Conservation (phyloP, 176 grass and related monocot species). For the Bromus sterilis region DNA sequence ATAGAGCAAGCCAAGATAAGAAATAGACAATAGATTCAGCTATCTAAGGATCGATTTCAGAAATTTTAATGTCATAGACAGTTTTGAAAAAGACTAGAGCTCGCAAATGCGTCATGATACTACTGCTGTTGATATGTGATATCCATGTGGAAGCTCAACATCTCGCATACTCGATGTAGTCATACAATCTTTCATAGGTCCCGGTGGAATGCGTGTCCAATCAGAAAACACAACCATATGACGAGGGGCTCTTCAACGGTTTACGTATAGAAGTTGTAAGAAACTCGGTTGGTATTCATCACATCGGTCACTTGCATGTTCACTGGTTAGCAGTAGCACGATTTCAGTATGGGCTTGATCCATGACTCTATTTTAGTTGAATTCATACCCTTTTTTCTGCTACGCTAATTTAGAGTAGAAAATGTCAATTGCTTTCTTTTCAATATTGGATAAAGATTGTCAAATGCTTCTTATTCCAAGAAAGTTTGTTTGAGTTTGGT, state of each 20-base stretch:
- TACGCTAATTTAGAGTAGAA: background rate
- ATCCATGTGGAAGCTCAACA: background rate
- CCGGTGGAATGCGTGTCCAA: too few relatives aligned
- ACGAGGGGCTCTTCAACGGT: too few relatives aligned
- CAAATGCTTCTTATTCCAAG: background rate
- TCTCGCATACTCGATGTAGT: background rate
- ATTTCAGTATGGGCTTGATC: background rate
- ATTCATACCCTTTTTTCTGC: background rate
- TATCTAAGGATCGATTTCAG: background rate
- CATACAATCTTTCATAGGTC: too few relatives aligned
- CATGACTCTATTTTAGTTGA: background rate
- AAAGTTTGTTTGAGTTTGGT: background rate
- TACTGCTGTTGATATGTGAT: background rate
- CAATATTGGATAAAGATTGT: background rate
- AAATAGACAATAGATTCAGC: background rate
- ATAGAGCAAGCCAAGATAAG: conserved; percentile 7
- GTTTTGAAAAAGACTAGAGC: background rate
- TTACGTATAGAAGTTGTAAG: too few relatives aligned
- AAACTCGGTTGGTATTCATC: background rate
- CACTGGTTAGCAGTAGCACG: background rate
- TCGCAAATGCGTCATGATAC: background rate
- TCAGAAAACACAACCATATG: too few relatives aligned
- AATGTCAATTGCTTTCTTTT: background rate
- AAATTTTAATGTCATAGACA: background rate
- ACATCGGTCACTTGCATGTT: background rate